Evolutionary conservation across 2,329 filamentous ascomycete genomes (phyloP), one percentile per base, ranked within the genome.

Genomic region (Cercospora citrullina): DNA sequence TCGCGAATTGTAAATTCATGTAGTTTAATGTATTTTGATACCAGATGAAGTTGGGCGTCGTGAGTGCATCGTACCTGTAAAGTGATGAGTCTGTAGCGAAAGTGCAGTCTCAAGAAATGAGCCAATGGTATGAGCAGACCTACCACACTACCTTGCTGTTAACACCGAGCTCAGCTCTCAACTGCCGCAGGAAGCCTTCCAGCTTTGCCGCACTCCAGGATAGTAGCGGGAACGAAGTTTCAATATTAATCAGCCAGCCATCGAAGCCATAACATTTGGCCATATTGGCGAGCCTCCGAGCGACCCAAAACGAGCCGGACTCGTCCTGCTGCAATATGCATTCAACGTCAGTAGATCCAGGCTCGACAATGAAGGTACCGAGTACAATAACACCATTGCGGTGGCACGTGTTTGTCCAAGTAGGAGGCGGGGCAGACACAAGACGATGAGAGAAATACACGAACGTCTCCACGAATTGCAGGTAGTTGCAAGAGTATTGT

Each of bases 361-460:
- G 78, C 65, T 84, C 82, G 4, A 83, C 74, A 4, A 84, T 71
- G 58, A 84, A 77, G 0, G 82, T 83, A 1, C 82, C 82, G 1
- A 84, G 72, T 4, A 75, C 75, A 55, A 77, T 77, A 5, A 83
- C 80, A 6, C 82, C 82, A 67, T 83, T 83, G 4, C 81, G 78
- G 72, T 84, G 82, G n/a, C 83, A 77, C 5, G 78, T 72, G 61
- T 84, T 83, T 26, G 78, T 81, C 82, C 81, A 84, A 12, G 80
- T 75, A 5, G 81, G 79, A 8, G 82, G 82, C 2, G 82, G 82
- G 14, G 82, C 73, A 36, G 80, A 80, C 9, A 81, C 80, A 4
- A 83, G 76, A 67, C 82, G 82, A 70, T 84, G 82, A 1, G 82
- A 83, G 67, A 84, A 84, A 71, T 84, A 84, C n/a, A 83, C 74